Base-by-base conservation (phyloP, 148 eudicot species). In the Euryodendron excelsum region DNA sequence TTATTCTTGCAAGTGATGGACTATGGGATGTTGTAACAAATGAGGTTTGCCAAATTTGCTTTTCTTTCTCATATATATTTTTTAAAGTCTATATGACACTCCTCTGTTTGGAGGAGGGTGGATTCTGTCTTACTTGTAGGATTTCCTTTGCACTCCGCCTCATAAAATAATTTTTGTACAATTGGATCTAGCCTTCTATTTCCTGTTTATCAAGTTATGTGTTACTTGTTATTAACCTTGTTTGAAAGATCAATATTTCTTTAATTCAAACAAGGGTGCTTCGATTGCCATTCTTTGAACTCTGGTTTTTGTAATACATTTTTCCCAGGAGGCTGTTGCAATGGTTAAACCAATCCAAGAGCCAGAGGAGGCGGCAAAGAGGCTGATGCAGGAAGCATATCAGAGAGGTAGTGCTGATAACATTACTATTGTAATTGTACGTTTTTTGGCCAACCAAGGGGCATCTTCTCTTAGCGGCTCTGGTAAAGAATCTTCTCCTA, bases 1-100 rank as follows among this genome's bases (percentile, higher is more conserved):
- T 94, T 72, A 94, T 94, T 78, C 94, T 92, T 78, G 98, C 98
- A 52, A 94, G 98, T 68, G 98, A 94, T 50, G 98, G 98, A 30
- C 86, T 94, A 59, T 94, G 98, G 98, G 98, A 94, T 67, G 98
- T 92, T 23, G 97, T 94, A 41, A 77, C 94, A 41, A 94, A 94
- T 76, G 98, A 94, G 91, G 97, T 93, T 48, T 78, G 83, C 53
- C 44, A 56, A 48, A 41, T 13, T 2, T 9, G 0, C n/a, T 11
- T 47, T 50, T 10, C n/a, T 14, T 45, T 69, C 7, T 37, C 25
- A 67, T 37, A n/a, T n/a, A n/a, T n/a, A n/a, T n/a, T 9, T 64
- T 65, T 44, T 56, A 2, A 39, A 2, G 7, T 39, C 44, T 39
- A 39, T 2, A 2, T 39, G 44, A 39, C 7, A 7, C 44, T 39